Conservation (phyloP, 2,329 filamentous ascomycete species). For the Arthrobotrys iridis region DNA sequence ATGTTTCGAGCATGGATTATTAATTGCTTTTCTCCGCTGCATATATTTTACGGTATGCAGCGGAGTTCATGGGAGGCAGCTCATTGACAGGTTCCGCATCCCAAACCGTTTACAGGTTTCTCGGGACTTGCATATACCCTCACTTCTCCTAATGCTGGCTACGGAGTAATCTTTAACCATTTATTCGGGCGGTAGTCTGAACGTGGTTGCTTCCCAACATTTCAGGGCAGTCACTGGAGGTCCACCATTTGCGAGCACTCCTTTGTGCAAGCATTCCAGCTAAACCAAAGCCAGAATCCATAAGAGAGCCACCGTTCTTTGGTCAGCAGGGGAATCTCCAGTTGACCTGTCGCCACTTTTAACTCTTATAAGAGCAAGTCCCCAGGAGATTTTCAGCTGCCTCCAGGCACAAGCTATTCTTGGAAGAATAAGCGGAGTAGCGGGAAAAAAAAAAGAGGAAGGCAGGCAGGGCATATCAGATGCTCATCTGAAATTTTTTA, state of each 20-base stretch:
- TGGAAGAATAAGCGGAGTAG: constrained; percentile 52
- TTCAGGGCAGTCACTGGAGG: constrained; percentile 19
- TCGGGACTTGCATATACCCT: constrained; percentile 32
- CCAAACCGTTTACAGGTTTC: constrained; percentile 46
- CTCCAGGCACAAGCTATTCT: constrained; percentile 54
- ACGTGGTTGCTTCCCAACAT: constrained; percentile 51
- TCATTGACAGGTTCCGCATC: constrained; percentile 44
- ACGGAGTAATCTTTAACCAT: constrained; percentile 42
- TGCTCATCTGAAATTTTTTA: constrained; percentile 48
- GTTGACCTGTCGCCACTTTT: constrained; percentile 19
- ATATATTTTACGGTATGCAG: constrained; percentile 35
- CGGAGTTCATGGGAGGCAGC: constrained; percentile 34
- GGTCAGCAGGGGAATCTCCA: constrained; percentile 40
- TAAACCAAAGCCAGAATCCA: constrained; percentile 42
- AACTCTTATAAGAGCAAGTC: constrained; percentile 54
- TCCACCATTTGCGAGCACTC: constrained; percentile 45
- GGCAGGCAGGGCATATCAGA: constrained; percentile 50
- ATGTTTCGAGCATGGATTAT: constrained; percentile 32
- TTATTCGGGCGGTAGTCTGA: constrained; percentile 49
- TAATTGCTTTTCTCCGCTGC: constrained; percentile 47
- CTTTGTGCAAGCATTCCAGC: constrained; percentile 52
- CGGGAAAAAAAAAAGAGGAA: constrained; percentile 46
- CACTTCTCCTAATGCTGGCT: constrained; percentile 9
- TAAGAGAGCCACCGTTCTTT: constrained; percentile 3
- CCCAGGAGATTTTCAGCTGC: constrained; percentile 44